Conservation (phyloP, 2,329 filamentous ascomycete genomes). For the Aspergillus amoenus region DNA sequence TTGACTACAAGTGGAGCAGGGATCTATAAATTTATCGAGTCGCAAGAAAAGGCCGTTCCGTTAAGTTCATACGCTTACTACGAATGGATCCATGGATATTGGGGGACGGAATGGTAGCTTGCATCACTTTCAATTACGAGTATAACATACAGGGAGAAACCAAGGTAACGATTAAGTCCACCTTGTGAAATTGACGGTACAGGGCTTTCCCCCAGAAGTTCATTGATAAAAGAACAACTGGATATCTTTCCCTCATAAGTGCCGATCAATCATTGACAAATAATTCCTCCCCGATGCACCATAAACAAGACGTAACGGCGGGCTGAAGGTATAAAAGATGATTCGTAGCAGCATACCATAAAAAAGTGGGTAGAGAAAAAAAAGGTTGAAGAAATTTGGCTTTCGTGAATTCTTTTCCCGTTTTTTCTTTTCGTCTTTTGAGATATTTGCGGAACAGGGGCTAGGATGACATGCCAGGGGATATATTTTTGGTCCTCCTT, state of each 20-base stretch:
- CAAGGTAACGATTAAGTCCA: conserved; percentile 87
- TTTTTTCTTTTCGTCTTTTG: conserved; percentile 35
- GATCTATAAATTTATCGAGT: neutral
- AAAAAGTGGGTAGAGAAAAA: conserved; percentile 26
- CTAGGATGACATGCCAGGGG: conserved; percentile 42
- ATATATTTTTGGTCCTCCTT: conserved; percentile 18
- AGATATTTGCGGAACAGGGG: conserved; percentile 32
- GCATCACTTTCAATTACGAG: conserved; percentile 37
- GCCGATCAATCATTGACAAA: conserved; percentile 61
- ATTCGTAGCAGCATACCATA: conserved; percentile 25
- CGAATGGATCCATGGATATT: neutral
- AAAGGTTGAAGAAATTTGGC: conserved; percentile 23
- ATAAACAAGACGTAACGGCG: conserved; percentile 29
- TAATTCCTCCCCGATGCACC: conserved; percentile 38
- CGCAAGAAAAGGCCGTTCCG: no score
- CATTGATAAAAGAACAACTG: conserved; percentile 44
- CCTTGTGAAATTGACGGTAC: conserved; percentile 71
- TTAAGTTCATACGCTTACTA: neutral
- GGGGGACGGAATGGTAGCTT: conserved; percentile 26
- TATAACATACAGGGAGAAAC: conserved; percentile 42
- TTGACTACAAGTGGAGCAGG: neutral
- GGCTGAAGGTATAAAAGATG: conserved; percentile 21
- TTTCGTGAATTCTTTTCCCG: conserved; percentile 33
- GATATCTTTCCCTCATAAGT: conserved; percentile 99
- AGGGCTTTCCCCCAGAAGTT: conserved; percentile 90